Base-by-base conservation (phyloP, 2,329 filamentous ascomycete species). In the Clarireedia homoeocarpa region DNA sequence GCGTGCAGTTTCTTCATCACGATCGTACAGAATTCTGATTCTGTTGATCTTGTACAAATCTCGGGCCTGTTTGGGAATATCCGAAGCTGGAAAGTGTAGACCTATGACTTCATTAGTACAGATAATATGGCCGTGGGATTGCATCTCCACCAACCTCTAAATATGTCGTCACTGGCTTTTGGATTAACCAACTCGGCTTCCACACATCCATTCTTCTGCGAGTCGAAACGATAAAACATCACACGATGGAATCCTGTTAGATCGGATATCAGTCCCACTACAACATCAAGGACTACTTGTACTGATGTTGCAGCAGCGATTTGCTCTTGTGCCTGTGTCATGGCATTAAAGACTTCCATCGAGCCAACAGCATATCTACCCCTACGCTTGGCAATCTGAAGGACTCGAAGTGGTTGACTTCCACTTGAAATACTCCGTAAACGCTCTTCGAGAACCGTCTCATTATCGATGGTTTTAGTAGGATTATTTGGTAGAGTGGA, bases 1-100 rank as follows among this genome's bases (percentile, higher is more conserved):
- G 45, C 91, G 80, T 2, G 91, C 84, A 0, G 89, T 92, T 62
- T 86, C 78, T 50, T 88, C 81, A 56, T 94, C 89, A 34, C 91
- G 81, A 67, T 96, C 89, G 69, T 95, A 96, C 0, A 95, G 77
- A 30, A 96, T 77, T 3, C 91, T 85, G 1, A 96, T 90, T 67
- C 90, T 94, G 74, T 95, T 96, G 64, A 95, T 74, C 67, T 88
- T 91, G 73, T 96, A 95, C 1, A 96, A 72, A n/a, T 95, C 89
- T 57, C 90, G 82, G 27, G 86, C 91, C 73, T 94, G 91, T 66
- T 81, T 82, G 88, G 40, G 85, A 89, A 91, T 95, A 72, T 91
- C 91, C 0, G 88, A 88, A 1, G 91, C 91, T 0, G 91, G 91
- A 20, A 40, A 40, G 17, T 40, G 39, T 40, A 40, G 39, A n/a